A percentile compares a stretch with the other conserved stretches of the same genome.
Evolutionary conservation across 2,329 filamentous ascomycete genomes (phyloP).

Genomic region (Xylariales sp.): DNA sequence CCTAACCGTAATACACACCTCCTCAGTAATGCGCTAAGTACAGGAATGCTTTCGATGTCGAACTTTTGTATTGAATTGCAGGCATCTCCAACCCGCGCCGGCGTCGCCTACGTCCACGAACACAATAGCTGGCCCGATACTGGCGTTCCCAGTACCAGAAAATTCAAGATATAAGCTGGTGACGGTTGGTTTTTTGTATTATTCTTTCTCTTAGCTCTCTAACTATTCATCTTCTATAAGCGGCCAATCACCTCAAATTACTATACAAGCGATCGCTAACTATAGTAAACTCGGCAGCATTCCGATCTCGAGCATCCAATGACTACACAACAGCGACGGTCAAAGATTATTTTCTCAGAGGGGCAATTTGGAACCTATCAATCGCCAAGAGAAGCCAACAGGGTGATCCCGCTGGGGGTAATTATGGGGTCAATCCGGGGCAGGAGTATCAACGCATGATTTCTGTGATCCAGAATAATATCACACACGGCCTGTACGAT

Average conservation of each 20-base stretch:
- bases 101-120: constrained; percentile 31
- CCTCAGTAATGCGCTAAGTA: constrained; percentile 34
- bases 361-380: constrained; percentile 29
- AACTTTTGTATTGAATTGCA: constrained; percentile 37
- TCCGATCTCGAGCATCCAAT: constrained; percentile 38
- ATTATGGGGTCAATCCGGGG: constrained; percentile 20
- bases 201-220: constrained; percentile 32
- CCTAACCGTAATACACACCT: constrained; percentile 28
- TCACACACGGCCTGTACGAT: constrained; percentile 28
- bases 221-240: constrained; percentile 39
- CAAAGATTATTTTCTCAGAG: constrained; percentile 35
- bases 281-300: constrained; percentile 36
- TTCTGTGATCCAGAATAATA: constrained; percentile 32
- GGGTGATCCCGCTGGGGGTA: constrained; percentile 35
- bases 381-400: constrained; percentile 35
- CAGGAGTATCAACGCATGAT: constrained; percentile 31
- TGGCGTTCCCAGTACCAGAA: constrained; percentile 36
- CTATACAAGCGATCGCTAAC: constrained; percentile 3
- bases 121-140: constrained; percentile 35
- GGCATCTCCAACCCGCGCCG: constrained; percentile 33
- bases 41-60: constrained; percentile 33
- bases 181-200: constrained; percentile 26
- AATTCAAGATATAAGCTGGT: constrained; percentile 30
- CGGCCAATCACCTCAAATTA: background rate
- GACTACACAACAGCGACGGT: constrained; percentile 38